These are phyloP conservation scores for Magnolia kwangsiensis DNA, from an alignment of 164 flowering plant species.

Conservation along the genomic window DNA sequence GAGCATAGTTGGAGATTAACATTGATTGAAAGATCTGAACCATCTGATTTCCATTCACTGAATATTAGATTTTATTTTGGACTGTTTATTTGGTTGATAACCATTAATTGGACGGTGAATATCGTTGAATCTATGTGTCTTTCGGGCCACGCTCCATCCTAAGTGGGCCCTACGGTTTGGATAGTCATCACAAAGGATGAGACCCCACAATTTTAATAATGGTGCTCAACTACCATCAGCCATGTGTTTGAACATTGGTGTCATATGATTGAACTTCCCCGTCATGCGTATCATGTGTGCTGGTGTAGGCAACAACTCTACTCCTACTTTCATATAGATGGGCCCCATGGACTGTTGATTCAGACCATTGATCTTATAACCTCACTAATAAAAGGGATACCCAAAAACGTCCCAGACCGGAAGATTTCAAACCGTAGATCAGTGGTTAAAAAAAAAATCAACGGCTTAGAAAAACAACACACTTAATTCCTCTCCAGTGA, in stretches of 20 bases:
- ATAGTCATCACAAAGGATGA: not conserved
- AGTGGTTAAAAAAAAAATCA: not conserved
- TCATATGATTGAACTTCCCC: not conserved
- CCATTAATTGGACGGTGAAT: too few species aligned
- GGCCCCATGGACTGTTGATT: not conserved
- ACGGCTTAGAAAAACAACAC: too few species aligned
- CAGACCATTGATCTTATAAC: not conserved
- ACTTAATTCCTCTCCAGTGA: too few species aligned
- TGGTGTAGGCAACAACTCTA: not conserved
- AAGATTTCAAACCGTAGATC: not conserved
- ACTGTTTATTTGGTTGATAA: too few species aligned
- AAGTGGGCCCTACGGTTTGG: not conserved
- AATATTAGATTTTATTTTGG: too few species aligned
- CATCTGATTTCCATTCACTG: too few species aligned
- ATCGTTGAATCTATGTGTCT: too few species aligned
- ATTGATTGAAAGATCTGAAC: too few species aligned
- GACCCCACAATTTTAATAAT: not conserved
- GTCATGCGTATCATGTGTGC: not conserved
- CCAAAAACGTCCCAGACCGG: not conserved
- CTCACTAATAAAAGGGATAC: not conserved
- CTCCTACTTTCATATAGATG: not conserved
- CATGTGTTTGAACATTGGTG: not conserved
- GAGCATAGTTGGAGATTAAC: too few species aligned
- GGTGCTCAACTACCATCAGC: not conserved
- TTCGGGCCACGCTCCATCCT: not conserved